A percentile compares a stretch with the other conserved stretches of the same genome.
Evolutionary conservation across 345 rosid species (phyloP).

Genomic region (Populus ilicifolia): DNA sequence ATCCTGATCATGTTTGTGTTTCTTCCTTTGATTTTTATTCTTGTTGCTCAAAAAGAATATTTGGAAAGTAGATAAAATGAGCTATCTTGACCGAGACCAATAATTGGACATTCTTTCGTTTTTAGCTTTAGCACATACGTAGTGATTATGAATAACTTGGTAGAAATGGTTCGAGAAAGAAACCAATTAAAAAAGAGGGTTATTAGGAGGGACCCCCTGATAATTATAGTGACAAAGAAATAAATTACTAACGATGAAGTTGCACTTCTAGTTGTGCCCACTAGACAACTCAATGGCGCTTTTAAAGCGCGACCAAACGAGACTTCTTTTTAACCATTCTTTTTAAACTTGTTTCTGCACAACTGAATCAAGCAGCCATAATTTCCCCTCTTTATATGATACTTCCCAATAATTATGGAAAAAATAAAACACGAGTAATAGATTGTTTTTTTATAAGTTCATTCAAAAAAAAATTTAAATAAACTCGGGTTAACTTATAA

Average conservation of each 20-base stretch:
- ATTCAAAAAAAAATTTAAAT: too few relatives aligned
- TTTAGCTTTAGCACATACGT: not conserved
- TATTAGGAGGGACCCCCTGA: not conserved
- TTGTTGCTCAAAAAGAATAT: not conserved
- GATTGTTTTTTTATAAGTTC: too few relatives aligned
- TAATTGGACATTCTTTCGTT: not conserved
- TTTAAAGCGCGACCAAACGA: conserved; percentile 24
- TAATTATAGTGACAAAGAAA: not conserved
- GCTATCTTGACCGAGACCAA: not conserved
- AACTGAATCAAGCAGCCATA: not conserved
- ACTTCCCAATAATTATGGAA: too few relatives aligned
- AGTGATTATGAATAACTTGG: not conserved
- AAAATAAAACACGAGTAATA: too few relatives aligned
- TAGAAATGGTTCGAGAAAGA: not conserved
- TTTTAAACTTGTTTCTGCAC: not conserved
- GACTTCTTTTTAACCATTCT: conserved; percentile 2
- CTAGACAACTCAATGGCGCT: conserved; percentile 9
- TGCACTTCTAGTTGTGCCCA: not conserved
- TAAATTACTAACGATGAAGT: not conserved
- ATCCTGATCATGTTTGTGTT: not conserved
- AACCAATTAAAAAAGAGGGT: not conserved
- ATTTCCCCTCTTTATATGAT: not conserved
- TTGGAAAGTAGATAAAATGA: not conserved
- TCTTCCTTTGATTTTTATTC: not conserved
- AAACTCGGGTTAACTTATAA: too few relatives aligned